Evolutionary conservation across 805 yeast species (phyloP), one percentile per base, ranked within the genome.

Genomic region (Priceomyces castillae): DNA sequence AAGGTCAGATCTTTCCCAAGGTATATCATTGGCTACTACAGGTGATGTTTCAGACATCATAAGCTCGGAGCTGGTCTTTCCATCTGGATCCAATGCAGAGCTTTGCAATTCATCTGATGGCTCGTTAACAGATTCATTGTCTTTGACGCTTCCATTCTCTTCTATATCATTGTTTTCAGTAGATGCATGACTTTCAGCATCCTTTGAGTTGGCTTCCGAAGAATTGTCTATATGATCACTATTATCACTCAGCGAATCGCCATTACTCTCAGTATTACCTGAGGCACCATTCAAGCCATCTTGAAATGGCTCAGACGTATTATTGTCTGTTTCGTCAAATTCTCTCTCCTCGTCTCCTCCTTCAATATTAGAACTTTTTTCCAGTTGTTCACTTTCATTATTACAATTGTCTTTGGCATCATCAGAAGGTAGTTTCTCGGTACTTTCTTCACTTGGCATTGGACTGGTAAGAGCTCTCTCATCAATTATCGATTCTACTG

Each of bases 1-100:
- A 18, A 23, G 25, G 12, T 37, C 43, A 25, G 38, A 34, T 16
- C 15, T 30, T 28, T 28, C 31, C 31, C 4, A 28, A 28, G 31
- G 31, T 28, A 11, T 5, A 6, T 28, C 31, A 28, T 9, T 22
- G 25, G 25, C 9, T 7, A 7, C 25, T 9, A 6, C 9, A 22
- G 25, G 25, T 22, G 9, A 7, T 22, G 25, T 9, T 7, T 9
- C 9, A 9, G 9, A 7, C 9, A 7, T 9, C 25, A 7, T 9
- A 7, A n/a, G 15, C 18, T 37, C 11, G 5, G 36, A 16, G 6
- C 12, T 11, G 12, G 6, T 16, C 5, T 19, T 11, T 14, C n/a
- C 30, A 2, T 23, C 19, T 4, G 39, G 20, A 11, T 25, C 39
- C 4, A 30, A 37, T n/a, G 14, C 30, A 9, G 30, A 14, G 4